Percentiles rank a stretch among this genome's conserved stretches.
Conservation (phyloP, 345 rosid genomes). For the Excoecaria cochinchinensis region DNA sequence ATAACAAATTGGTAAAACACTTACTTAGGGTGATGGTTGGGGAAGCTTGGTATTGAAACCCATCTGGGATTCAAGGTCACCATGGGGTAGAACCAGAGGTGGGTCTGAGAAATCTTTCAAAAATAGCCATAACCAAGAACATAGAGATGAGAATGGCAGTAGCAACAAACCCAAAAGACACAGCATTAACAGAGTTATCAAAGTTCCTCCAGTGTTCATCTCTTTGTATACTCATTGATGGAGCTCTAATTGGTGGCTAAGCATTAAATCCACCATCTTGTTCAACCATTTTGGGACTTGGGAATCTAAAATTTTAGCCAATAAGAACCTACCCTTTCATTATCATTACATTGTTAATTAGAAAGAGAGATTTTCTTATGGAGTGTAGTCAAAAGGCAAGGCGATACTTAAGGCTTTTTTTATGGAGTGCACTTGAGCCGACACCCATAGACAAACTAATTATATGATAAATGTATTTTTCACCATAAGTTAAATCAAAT, state of each 20-base stretch:
- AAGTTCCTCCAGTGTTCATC: constrained; percentile 61
- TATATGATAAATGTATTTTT: too few species aligned
- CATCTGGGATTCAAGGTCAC: constrained; percentile 61
- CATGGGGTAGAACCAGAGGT: constrained; percentile 27
- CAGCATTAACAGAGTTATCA: constrained; percentile 79
- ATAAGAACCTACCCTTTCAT: constrained; percentile 1
- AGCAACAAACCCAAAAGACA: constrained; percentile 81
- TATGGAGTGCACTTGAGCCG: too few species aligned
- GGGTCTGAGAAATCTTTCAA: constrained; percentile 66
- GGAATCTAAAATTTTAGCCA: background rate
- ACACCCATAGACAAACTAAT: too few species aligned
- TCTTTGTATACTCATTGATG: constrained; percentile 42
- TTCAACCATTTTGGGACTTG: constrained; percentile 24
- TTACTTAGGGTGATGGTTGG: constrained; percentile 69
- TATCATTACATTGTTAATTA: constrained; percentile 25
- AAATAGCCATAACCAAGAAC: constrained; percentile 81
- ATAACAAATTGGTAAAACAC: constrained; percentile 1
- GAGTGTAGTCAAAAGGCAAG: constrained; percentile 20
- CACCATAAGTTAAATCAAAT: too few species aligned
- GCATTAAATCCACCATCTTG: constrained; percentile 18
- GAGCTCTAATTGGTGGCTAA: constrained; percentile 79
- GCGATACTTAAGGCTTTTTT: constrained; percentile 27
- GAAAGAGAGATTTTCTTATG: background rate
- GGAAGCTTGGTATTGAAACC: constrained; percentile 59
- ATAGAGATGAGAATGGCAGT: constrained; percentile 79